Conservation (phyloP, 345 rosid species). For the Gynandropsis gynandra region DNA sequence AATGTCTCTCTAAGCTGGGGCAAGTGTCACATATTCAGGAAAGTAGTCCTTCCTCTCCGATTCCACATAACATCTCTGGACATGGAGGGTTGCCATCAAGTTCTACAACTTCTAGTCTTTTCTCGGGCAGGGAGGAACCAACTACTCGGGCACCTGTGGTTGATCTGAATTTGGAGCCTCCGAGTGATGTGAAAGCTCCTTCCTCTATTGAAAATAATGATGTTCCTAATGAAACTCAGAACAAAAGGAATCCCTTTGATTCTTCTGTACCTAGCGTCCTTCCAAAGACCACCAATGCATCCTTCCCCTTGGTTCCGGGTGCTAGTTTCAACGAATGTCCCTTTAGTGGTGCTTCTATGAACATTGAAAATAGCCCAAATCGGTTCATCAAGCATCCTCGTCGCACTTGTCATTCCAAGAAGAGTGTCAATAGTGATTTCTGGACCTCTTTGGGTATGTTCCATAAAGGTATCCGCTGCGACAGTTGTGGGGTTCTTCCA, state of each 20-base stretch:
- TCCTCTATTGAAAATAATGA: conserved; percentile 23
- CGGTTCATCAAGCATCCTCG: conserved; percentile 8
- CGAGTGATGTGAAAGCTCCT: conserved; percentile 11
- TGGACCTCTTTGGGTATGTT: conserved; percentile 36
- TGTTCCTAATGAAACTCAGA: conserved; percentile 15
- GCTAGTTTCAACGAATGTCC: conserved; percentile 42
- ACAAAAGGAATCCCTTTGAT: conserved; percentile 18
- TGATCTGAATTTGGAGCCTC: conserved; percentile 35
- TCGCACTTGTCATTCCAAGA: conserved; percentile 22
- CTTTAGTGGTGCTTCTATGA: conserved; percentile 41
- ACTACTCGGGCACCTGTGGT: conserved; percentile 16
- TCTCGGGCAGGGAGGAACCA: conserved; percentile 9
- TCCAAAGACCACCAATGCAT: conserved; percentile 14
- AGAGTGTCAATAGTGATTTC: conserved; percentile 28
- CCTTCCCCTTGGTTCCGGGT: conserved; percentile 15
- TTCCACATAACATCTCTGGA: neutral
- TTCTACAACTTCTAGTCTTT: conserved; percentile 20
- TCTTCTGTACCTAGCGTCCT: conserved; percentile 12
- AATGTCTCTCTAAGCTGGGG: conserved; percentile 31
- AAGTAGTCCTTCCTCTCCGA: conserved; percentile 8
- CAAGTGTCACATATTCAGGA: conserved; percentile 14
- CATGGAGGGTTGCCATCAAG: neutral
- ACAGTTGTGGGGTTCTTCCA: conserved; percentile 85
- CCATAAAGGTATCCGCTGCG: conserved; percentile 84
- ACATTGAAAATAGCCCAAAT: conserved; percentile 14